Evolutionary conservation across 1,139 yeast species (phyloP).

Genomic region (Kodamaea sp.): DNA sequence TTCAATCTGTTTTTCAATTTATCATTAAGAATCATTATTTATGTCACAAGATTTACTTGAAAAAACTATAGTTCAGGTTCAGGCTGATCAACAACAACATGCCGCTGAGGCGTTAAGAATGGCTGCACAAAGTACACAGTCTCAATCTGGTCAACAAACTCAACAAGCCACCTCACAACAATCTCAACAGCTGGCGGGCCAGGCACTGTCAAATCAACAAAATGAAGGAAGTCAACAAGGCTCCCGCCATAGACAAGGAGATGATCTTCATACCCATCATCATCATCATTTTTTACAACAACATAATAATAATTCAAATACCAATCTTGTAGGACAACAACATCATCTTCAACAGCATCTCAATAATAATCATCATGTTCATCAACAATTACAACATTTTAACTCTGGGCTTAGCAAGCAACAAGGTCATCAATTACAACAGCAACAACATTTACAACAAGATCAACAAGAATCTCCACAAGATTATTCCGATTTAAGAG

Average conservation of each 20-base stretch:
- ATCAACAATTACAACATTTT: slow-evolving; percentile 5
- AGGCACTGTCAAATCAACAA: slow-evolving; percentile 5
- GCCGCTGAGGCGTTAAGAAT: slow-evolving; percentile 13
- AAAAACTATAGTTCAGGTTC: slow-evolving; percentile 9
- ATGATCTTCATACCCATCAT: slow-evolving; percentile 11
- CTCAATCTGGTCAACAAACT: slow-evolving; percentile 7
- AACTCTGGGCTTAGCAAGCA: slow-evolving; percentile 6
- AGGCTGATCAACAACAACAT: slow-evolving; percentile 11
- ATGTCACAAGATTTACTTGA: slow-evolving; percentile 7
- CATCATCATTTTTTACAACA: slow-evolving; percentile 8
- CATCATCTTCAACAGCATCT: slow-evolving; percentile 9
- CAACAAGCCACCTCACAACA: slow-evolving; percentile 5
- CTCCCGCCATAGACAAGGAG: slow-evolving; percentile 14
- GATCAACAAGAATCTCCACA: slow-evolving; percentile 8
- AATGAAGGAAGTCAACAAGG: slow-evolving; percentile 12
- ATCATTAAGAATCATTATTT: slow-evolving; percentile 4
- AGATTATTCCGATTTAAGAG: slow-evolving; percentile 18
- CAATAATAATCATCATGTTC: slow-evolving; percentile 7
- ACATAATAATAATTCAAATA: slow-evolving; percentile 13
- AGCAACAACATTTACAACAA: slow-evolving; percentile 7
- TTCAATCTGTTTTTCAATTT: slow-evolving; percentile 7
- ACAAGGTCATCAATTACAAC: slow-evolving; percentile 14
- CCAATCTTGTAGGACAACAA: slow-evolving; percentile 11
- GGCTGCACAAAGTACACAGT: slow-evolving; percentile 11
- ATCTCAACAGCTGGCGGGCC: slow-evolving; percentile 1